phyloP scores from a whole-genome alignment of 768 basidiomycete species.

The Pulveroboletus ravenelii region DNA sequence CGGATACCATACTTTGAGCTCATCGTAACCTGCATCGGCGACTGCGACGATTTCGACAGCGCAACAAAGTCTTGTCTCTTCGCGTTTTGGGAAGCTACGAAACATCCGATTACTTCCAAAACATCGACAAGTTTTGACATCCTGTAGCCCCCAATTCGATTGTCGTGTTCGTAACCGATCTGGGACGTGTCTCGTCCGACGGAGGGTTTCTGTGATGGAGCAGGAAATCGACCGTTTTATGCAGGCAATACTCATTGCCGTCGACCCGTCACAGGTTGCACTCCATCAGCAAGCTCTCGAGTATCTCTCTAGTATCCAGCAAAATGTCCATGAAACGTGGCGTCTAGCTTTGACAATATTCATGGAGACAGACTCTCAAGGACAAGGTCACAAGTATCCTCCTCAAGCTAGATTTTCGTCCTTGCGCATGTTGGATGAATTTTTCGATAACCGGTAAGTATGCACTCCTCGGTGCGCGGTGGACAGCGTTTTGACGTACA shows the following conservation, averaged over 20 bases:
- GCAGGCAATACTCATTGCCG: conserved; percentile 85
- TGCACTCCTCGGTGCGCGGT: background rate
- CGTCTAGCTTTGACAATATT: conserved; percentile 74
- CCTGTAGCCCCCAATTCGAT: background rate
- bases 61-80: background rate
- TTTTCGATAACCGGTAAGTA: conserved; percentile 76
- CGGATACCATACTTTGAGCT: background rate
- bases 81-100: background rate
- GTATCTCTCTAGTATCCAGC: conserved; percentile 73
- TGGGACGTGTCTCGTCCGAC: conserved; percentile 15
- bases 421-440: conserved; percentile 74
- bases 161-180: conserved; percentile 13
- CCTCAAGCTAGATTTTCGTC: conserved; percentile 76
- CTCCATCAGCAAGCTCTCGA: conserved; percentile 85
- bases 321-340: conserved; percentile 75
- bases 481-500: conserved; percentile 7
- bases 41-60: background rate
- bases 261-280: conserved; percentile 64
- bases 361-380: conserved; percentile 54
- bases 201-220: conserved; percentile 47
- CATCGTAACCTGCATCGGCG: conserved; percentile 5
- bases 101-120: conserved; percentile 2
- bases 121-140: background rate
- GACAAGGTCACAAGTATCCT: conserved; percentile 57
- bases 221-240: conserved; percentile 72